These are phyloP conservation scores for Penicillium sclerotiorum DNA, from an alignment of 2,329 filamentous ascomycete species.

Conservation along the genomic window DNA sequence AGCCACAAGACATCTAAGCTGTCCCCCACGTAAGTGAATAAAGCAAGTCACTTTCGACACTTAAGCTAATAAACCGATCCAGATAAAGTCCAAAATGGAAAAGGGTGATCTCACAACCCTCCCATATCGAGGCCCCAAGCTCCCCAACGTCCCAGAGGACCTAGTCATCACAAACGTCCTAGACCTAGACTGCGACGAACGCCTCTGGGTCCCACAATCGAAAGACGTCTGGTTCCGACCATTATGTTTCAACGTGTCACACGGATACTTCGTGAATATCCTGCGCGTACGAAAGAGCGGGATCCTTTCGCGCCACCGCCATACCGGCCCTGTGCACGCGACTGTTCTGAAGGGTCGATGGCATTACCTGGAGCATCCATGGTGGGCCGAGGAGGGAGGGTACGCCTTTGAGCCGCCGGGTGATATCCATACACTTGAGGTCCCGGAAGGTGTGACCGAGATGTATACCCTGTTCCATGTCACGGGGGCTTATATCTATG, in stretches of 20 bases:
- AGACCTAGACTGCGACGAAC: slow-evolving; percentile 33
- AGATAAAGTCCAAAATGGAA: slow-evolving; percentile 3
- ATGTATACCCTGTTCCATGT: slow-evolving; percentile 42
- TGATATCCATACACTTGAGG: slow-evolving; percentile 41
- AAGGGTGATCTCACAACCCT: slow-evolving; percentile 15
- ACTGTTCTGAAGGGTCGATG: slow-evolving; percentile 35
- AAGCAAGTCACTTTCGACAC: no score
- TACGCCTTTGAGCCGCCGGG: slow-evolving; percentile 40
- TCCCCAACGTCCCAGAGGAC: slow-evolving; percentile 24
- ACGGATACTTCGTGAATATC: slow-evolving; percentile 38
- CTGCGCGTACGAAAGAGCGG: slow-evolving; percentile 34
- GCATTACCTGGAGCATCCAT: slow-evolving; percentile 42
- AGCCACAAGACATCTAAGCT: no score
- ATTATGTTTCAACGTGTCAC: slow-evolving; percentile 32
- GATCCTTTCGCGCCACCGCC: slow-evolving; percentile 38
- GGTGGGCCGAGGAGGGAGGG: slow-evolving; percentile 40
- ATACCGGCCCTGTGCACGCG: slow-evolving; percentile 38
- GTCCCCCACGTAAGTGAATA: no score
- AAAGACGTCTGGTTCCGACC: slow-evolving; percentile 36
- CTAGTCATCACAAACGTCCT: slow-evolving; percentile 19
- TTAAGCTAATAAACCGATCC: no score
- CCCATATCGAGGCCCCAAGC: slow-evolving; percentile 28
- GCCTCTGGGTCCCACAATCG: slow-evolving; percentile 36
- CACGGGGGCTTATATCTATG: slow-evolving; percentile 40
- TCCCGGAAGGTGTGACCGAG: slow-evolving; percentile 36